These are phyloP conservation scores for Penicillium maclennaniae DNA, from an alignment of 495 filamentous ascomycete genomes.

Conservation along the genomic window DNA sequence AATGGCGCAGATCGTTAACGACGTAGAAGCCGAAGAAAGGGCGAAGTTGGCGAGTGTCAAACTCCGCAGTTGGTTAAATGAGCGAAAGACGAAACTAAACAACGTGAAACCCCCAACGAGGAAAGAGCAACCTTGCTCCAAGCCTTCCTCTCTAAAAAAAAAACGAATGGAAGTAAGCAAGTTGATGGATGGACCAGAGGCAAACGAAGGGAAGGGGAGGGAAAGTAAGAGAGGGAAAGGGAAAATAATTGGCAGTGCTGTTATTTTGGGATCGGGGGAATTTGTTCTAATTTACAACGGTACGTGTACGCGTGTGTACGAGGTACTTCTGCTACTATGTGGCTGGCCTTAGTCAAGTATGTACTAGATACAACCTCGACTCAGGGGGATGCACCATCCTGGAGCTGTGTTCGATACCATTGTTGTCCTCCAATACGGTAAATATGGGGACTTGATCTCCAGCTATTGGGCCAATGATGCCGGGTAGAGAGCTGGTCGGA, in stretches of 20 bases:
- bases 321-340: background rate
- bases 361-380: background rate
- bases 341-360: background rate
- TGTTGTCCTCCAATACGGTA: slow-evolving; percentile 10
- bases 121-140: slow-evolving; percentile 3
- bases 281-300: slow-evolving; percentile 8
- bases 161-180: slow-evolving; percentile 29
- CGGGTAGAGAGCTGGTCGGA: slow-evolving; percentile 6
- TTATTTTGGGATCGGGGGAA: slow-evolving; percentile 42
- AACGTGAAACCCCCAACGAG: background rate
- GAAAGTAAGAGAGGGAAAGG: slow-evolving; percentile 15
- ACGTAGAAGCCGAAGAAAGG: slow-evolving; percentile 11
- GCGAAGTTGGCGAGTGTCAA: slow-evolving; percentile 17
- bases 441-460: background rate
- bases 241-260: slow-evolving; percentile 28
- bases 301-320: background rate
- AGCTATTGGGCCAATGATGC: slow-evolving; percentile 9
- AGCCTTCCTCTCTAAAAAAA: slow-evolving; percentile 25
- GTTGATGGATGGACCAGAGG: slow-evolving; percentile 29
- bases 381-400: background rate
- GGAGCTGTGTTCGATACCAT: slow-evolving; percentile 2
- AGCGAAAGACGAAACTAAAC: slow-evolving; percentile 13
- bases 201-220: slow-evolving; percentile 30
- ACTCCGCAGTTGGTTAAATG: slow-evolving; percentile 11
- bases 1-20: slow-evolving; percentile 13